Conservation (phyloP, 164 flowering plant species). For the Vitis riparia region DNA sequence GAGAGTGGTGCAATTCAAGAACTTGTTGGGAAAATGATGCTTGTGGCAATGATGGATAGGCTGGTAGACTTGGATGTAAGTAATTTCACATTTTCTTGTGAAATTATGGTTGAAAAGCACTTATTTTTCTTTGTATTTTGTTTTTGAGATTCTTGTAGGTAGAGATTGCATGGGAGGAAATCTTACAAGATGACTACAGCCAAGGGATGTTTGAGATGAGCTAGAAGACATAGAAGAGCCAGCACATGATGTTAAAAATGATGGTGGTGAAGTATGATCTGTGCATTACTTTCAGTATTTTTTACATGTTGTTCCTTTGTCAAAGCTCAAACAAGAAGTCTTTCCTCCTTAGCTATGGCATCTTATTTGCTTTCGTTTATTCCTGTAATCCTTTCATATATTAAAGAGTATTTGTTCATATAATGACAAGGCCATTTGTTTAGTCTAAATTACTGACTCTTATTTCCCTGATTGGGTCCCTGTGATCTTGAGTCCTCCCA, state of each 20-base stretch:
- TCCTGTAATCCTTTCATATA: no score
- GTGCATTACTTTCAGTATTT: no score
- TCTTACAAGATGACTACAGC: constrained; percentile 54
- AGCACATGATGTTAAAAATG: constrained; percentile 31
- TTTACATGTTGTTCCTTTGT: neutral
- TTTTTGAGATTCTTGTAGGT: constrained; percentile 42
- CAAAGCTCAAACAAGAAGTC: no score
- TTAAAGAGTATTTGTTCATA: no score
- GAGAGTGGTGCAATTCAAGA: constrained; percentile 70
- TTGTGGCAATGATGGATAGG: constrained; percentile 60
- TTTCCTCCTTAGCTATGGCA: no score
- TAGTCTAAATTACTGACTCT: no score
- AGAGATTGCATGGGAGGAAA: constrained; percentile 81
- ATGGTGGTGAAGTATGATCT: constrained; percentile 48
- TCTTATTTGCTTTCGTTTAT: no score
- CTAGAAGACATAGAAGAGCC: constrained; percentile 64
- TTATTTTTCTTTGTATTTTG: neutral
- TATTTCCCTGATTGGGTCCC: no score
- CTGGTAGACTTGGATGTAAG: constrained; percentile 91
- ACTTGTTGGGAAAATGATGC: constrained; percentile 54
- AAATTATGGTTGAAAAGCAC: neutral
- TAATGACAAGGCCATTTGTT: no score
- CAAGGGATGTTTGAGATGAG: constrained; percentile 86
- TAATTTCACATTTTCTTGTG: neutral
- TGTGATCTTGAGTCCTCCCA: no score